These are phyloP conservation scores for Geoglossum cookeanum DNA, from an alignment of 2,329 filamentous ascomycete species.

Conservation along the genomic window DNA sequence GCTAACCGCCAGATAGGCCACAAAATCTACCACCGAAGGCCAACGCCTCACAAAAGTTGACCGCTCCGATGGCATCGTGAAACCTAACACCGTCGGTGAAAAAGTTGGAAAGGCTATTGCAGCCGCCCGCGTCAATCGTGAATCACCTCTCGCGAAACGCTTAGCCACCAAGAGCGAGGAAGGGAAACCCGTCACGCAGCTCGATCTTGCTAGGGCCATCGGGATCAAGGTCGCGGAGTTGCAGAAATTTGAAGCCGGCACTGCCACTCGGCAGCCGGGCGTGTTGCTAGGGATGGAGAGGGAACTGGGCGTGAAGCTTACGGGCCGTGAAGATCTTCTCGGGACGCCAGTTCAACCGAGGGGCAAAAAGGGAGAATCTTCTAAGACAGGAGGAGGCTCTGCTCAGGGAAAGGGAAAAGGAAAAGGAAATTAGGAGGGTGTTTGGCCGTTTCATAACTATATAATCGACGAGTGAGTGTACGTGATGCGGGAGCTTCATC, in stretches of 20 bases:
- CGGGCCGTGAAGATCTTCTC: not conserved
- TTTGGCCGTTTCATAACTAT: too few relatives aligned
- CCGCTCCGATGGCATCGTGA: slow-evolving; percentile 91
- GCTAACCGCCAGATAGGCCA: slow-evolving; percentile 20
- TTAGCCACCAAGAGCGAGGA: slow-evolving; percentile 63
- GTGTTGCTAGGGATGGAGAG: slow-evolving; percentile 23
- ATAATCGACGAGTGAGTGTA: too few relatives aligned
- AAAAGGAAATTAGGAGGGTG: too few relatives aligned
- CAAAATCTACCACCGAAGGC: slow-evolving; percentile 47
- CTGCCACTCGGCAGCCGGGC: slow-evolving; percentile 66
- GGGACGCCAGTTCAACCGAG: not conserved
- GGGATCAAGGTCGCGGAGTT: slow-evolving; percentile 69
- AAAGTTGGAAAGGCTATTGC: slow-evolving; percentile 69
- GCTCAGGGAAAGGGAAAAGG: not conserved
- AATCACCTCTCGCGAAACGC: not conserved
- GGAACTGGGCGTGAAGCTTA: slow-evolving; percentile 2
- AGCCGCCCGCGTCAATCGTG: slow-evolving; percentile 41
- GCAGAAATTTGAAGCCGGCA: slow-evolving; percentile 69
- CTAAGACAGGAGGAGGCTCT: not conserved
- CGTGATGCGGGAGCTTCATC: not conserved
- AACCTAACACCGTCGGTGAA: slow-evolving; percentile 76
- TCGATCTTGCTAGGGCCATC: slow-evolving; percentile 67
- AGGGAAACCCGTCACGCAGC: slow-evolving; percentile 64
- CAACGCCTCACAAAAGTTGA: slow-evolving; percentile 97
- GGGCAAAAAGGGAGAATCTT: not conserved